Conservation (phyloP, 139 green algal species). For the Mesotaenium endlicherianum region DNA sequence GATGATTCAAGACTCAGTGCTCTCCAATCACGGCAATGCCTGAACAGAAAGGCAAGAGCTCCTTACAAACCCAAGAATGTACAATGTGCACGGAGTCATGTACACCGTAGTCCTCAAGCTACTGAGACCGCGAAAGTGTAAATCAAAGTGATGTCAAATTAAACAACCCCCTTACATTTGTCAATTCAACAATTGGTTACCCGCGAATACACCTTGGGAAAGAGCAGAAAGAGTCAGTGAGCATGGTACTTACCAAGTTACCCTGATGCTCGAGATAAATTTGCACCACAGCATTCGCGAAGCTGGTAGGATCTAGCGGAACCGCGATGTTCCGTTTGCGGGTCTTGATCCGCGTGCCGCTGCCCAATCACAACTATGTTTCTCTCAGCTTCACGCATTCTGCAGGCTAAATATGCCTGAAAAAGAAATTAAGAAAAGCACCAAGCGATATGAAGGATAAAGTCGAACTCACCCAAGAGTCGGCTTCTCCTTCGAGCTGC, state of each 20-base stretch:
- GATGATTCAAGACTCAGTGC: too few species aligned
- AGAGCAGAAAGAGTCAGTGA: too few species aligned
- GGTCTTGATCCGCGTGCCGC: conserved; percentile 77
- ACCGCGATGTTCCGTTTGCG: conserved; percentile 96
- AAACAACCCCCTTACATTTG: too few species aligned
- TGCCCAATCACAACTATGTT: conserved; percentile 29
- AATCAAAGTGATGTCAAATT: too few species aligned
- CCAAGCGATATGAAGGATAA: conserved; percentile 3
- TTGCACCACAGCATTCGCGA: conserved; percentile 83
- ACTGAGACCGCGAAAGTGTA: too few species aligned
- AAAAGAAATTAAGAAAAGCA: not conserved
- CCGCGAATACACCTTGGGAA: too few species aligned
- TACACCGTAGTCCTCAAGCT: too few species aligned
- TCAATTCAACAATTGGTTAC: too few species aligned
- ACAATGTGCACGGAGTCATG: too few species aligned
- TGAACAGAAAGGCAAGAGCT: too few species aligned
- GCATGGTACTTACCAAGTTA: conserved; percentile 51
- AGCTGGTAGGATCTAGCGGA: conserved; percentile 85
- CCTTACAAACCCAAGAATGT: too few species aligned
- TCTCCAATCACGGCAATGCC: too few species aligned
- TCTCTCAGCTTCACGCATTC: not conserved
- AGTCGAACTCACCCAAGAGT: conserved; percentile 35
- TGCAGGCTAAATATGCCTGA: not conserved
- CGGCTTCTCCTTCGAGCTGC: conserved; percentile 49
- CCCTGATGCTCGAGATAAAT: conserved; percentile 75